phyloP scores from a whole-genome alignment of 768 basidiomycete genomes.

The Russula brevipes region DNA sequence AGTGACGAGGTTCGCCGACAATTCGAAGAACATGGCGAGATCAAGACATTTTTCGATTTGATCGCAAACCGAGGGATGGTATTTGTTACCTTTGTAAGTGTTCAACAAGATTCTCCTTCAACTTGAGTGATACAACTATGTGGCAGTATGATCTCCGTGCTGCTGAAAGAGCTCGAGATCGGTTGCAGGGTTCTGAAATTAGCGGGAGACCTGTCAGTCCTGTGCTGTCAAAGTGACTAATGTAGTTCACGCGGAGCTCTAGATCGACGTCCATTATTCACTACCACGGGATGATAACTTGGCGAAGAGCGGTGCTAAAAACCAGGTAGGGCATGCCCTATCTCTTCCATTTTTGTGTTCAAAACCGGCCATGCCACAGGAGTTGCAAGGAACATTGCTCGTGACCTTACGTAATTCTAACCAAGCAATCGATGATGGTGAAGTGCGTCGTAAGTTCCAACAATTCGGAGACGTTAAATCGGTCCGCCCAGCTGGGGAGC shows the following conservation, averaged over 20 bases:
- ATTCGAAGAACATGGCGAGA: slow-evolving; percentile 92
- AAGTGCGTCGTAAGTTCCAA: slow-evolving; percentile 81
- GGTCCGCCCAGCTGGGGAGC: slow-evolving; percentile 60
- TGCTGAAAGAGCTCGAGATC: slow-evolving; percentile 87
- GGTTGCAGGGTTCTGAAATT: slow-evolving; percentile 84
- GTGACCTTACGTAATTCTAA: slow-evolving; percentile 70
- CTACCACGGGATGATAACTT: slow-evolving; percentile 74
- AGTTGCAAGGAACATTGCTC: slow-evolving; percentile 79
- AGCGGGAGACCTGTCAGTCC: slow-evolving; percentile 81
- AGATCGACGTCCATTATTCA: slow-evolving; percentile 99
- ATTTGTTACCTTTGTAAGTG: slow-evolving; percentile 94
- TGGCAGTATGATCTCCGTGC: slow-evolving; percentile 84
- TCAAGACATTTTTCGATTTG: slow-evolving; percentile 96
- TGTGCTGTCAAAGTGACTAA: background rate
- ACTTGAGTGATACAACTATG: background rate
- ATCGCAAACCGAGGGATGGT: slow-evolving; percentile 96
- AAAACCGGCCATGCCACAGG: slow-evolving; percentile 34
- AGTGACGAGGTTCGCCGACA: slow-evolving; percentile 77
- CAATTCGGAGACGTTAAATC: slow-evolving; percentile 88
- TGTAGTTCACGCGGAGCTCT: slow-evolving; percentile 20
- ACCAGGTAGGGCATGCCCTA: slow-evolving; percentile 51
- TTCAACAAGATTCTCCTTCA: background rate
- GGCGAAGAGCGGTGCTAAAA: slow-evolving; percentile 67
- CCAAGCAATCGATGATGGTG: slow-evolving; percentile 73
- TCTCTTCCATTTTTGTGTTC: background rate